Evolutionary conservation across 2,329 filamentous ascomycete genomes (phyloP), one percentile per base, ranked within the genome.

Genomic region (Westerdykella sp.): DNA sequence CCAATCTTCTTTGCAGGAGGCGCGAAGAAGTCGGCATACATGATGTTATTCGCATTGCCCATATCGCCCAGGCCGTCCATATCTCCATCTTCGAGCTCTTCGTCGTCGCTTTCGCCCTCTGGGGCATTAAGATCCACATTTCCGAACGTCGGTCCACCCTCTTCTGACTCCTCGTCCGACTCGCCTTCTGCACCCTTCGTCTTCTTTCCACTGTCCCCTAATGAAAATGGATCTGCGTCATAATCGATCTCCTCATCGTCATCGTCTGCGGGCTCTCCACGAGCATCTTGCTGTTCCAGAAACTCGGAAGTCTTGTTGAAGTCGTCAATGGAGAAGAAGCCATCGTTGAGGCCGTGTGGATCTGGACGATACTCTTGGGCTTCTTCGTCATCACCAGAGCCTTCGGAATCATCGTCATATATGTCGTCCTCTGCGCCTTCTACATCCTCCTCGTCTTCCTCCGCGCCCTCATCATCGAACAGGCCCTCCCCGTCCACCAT

Each of bases 281-380:
- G 77, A 22, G 79, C 78, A 64, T 97, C 91, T 65, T 89, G 85
- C 51, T 87, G 81, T 67, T 98, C 93, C 39, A 96, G 81, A 62
- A 84, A 85, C 58, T 95, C 87, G 2, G 89, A 87, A 62, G 94
- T 87, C 63, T 84, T 87, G 74, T 98, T 98, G 77, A 98, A 98
- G 46, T 94, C 83, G 58, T 97, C 90, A 57, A 98, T 91, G 13
- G 88, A 95, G 71, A 98, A 98, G 72, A 98, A 98, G 5, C 89
- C 91, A 61, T 98, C 93, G 59, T 98, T 97, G 25, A 98, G 79
- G 6, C 89, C 88, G 60, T 93, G 77, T 4, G 82, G 81, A 59
- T 97, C 89, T 54, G 83, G 75, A 7, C 81, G 71, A 46, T 84
- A 83, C 32, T 78, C 77, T 39, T 77, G 76, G 1, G 69, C 66